Percentiles rank a stretch among this genome's conserved stretches.
phyloP scores from a whole-genome alignment of 371 early-diverging fungal genomes.

The Entomophthora muscae region DNA sequence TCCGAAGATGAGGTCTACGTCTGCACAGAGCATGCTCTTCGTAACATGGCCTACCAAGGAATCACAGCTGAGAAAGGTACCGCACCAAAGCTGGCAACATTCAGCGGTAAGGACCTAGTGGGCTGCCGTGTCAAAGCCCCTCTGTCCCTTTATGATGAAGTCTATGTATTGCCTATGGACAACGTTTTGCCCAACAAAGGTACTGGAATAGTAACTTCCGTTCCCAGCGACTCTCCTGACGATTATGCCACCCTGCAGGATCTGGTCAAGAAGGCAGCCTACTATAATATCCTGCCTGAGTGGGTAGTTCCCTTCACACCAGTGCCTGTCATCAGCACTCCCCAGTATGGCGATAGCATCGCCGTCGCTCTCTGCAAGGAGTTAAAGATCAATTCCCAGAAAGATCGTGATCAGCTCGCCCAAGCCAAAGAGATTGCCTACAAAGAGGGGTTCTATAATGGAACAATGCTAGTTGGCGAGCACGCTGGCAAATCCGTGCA shows the following conservation, averaged over 20 bases:
- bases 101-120: constrained; percentile 65
- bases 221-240: constrained; percentile 96
- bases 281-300: constrained; percentile 70
- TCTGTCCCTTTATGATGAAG: constrained; percentile 46
- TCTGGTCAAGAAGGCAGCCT: constrained; percentile 81
- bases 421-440: constrained; percentile 90
- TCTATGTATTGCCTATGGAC: constrained; percentile 95
- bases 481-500: constrained; percentile 68
- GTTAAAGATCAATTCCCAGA: constrained; percentile 87
- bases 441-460: constrained; percentile 95
- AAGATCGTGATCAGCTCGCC: constrained; percentile 79
- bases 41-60: constrained; percentile 93
- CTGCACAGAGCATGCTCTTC: constrained; percentile 82
- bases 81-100: constrained; percentile 45
- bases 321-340: constrained; percentile 72
- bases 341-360: constrained; percentile 66
- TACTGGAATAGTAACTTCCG: constrained; percentile 96
- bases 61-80: constrained; percentile 45
- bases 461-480: constrained; percentile 71
- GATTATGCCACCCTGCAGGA: constrained; percentile 84
- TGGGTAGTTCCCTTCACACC: constrained; percentile 79
- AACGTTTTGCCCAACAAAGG: constrained; percentile 89
- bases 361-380: constrained; percentile 69
- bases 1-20: constrained; percentile 61
- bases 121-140: constrained; percentile 88